Percentiles rank a stretch among this genome's conserved stretches.
Evolutionary conservation across 306 rosid genomes (phyloP).

Genomic region (Vachellia pachyceras): DNA sequence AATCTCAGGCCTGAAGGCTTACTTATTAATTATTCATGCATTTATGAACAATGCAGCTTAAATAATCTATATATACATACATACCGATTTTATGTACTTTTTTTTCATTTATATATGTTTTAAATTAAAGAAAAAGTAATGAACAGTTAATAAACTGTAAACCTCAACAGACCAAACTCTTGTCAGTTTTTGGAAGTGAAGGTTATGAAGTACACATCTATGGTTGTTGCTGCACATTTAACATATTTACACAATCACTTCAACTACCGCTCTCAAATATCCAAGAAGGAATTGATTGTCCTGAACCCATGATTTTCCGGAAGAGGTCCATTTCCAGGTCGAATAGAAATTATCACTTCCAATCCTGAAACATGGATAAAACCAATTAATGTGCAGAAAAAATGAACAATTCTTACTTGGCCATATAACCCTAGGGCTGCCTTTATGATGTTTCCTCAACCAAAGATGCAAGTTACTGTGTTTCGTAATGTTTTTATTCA

Average conservation of each 20-base stretch:
- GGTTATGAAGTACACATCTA: slow-evolving; percentile 21
- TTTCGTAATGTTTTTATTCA: not conserved
- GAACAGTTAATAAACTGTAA: slow-evolving; percentile 4
- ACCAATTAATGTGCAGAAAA: slow-evolving; percentile 18
- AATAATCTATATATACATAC: not conserved
- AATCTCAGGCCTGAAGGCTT: not conserved
- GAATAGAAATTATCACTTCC: slow-evolving; percentile 73
- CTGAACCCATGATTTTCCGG: slow-evolving; percentile 82
- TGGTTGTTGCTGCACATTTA: slow-evolving; percentile 32
- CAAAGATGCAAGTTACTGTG: not conserved
- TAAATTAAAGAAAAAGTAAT: not conserved
- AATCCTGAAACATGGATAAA: slow-evolving; percentile 58
- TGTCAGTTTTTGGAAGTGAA: slow-evolving; percentile 29
- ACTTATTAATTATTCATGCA: not conserved
- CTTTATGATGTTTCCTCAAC: not conserved
- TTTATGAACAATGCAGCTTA: not conserved
- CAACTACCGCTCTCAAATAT: slow-evolving; percentile 52
- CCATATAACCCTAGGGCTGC: slow-evolving; percentile 11
- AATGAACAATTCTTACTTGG: slow-evolving; percentile 27
- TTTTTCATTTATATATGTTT: not conserved
- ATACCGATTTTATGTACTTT: not conserved
- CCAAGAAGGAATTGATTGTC: slow-evolving; percentile 69
- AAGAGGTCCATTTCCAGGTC: slow-evolving; percentile 95
- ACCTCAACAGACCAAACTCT: not conserved
- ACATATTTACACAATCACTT: slow-evolving; percentile 31